Evolutionary conservation across 805 yeast genomes (phyloP), one percentile per base, ranked within the genome.

Genomic region (Yamadazyma philogaea): DNA sequence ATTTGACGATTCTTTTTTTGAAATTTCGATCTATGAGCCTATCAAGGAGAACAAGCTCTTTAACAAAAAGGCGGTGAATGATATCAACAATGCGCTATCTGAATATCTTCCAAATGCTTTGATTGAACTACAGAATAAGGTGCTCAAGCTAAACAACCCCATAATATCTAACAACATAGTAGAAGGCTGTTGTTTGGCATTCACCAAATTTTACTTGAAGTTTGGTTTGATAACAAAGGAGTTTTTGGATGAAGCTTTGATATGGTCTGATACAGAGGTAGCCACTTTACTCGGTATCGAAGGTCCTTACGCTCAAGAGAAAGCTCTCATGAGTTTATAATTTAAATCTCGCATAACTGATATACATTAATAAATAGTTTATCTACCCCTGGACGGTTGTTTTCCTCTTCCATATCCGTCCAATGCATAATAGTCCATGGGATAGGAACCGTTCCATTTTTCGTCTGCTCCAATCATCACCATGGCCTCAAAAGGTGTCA

Each of bases 401-500:
- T 78, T 71, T 5, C 96, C 97, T 50, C 97, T 74, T 8, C 97
- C 97, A 55, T 89, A 90, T 1, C 99, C 98, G 39, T 88, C 86
- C 52, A 77, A 77, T 6, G 84, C 81, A 57, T 93, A 93, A 60
- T 91, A 93, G 60, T 93, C 98, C 99, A 93, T 93, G 7, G 97
- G 97, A 58, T 93, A 93, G 44, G 74, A 81, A 1, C 70, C 70
- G 31, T 75, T 76, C 78, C 93, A 86, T 63, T 69, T 73, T 28
- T 66, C 66, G 55, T 89, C 97, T 35, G 81, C 74, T 6, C 78
- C 84, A 51, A 93, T 62, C 75, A 89, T 76, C 4, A 90, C 96
- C 87, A 87, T 88, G 0, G 96, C 88, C 59, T 93, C 99, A 59
- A 93, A 93, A 0, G 99, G 99, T 0, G 99, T 91, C 44, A 93